A percentile compares a stretch with the other conserved stretches of the same genome.
Conservation (phyloP, 2,329 filamentous ascomycete genomes). For the Phaeosphaeriaceae sp. region DNA sequence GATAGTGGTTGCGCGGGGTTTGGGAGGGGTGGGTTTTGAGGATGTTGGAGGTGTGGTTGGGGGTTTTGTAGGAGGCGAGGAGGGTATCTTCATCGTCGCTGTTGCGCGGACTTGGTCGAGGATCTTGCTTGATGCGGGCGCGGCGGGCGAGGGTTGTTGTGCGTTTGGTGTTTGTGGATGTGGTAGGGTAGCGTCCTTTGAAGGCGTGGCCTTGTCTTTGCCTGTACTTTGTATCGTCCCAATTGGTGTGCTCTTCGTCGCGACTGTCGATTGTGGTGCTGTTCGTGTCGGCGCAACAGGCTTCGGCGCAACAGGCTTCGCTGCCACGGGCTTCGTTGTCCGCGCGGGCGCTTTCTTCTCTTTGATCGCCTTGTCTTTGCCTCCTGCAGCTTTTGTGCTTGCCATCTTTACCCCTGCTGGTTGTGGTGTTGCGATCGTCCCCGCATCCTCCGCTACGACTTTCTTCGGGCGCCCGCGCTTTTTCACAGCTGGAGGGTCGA, state of each 20-base stretch:
- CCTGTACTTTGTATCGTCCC: background rate
- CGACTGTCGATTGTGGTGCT: background rate
- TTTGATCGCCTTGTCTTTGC: slow-evolving; percentile 23
- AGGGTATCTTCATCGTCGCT: slow-evolving; percentile 41
- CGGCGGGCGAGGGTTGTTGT: slow-evolving; percentile 29
- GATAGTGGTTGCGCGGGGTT: too few species aligned
- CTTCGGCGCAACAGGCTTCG: slow-evolving; percentile 21
- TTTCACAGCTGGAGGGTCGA: slow-evolving; percentile 25
- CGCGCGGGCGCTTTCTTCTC: slow-evolving; percentile 23
- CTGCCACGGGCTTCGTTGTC: slow-evolving; percentile 14
- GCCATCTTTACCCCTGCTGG: slow-evolving; percentile 30
- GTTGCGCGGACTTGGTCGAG: slow-evolving; percentile 35
- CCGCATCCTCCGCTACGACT: slow-evolving; percentile 29
- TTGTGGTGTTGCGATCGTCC: slow-evolving; percentile 10
- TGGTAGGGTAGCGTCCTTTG: background rate
- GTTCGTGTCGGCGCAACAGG: slow-evolving; percentile 6
- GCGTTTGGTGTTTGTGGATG: background rate
- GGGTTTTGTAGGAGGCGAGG: slow-evolving; percentile 66
- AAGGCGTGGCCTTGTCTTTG: background rate
- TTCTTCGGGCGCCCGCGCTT: slow-evolving; percentile 47
- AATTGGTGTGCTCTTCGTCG: background rate
- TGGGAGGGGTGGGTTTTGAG: too few species aligned
- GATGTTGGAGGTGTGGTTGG: slow-evolving; percentile 6
- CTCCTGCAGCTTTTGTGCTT: slow-evolving; percentile 28
- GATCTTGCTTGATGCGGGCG: slow-evolving; percentile 39